Base-by-base conservation (phyloP, 306 rosid species). In the Canavalia gladiata region DNA sequence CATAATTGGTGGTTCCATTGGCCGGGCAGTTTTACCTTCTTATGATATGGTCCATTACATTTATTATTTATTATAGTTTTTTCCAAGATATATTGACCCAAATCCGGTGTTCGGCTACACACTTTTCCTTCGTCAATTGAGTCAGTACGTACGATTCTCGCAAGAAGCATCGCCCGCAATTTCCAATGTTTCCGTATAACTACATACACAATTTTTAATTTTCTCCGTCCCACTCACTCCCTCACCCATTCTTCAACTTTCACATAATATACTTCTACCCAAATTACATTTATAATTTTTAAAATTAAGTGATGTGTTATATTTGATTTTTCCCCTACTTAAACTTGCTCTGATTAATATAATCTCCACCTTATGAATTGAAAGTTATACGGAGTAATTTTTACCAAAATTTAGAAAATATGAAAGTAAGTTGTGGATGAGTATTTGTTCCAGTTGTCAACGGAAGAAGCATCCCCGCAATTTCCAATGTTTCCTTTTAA, bases 381-480 rank as follows among this genome's bases (percentile, higher is more conserved):
- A 66, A 39, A 41, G 34, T 7, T 2, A 39, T 5, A 13, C 35
- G 11, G 10, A 63, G 68, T 5, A 35, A 6, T 35, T 35, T 6
- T 64, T 13, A 13, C 30, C 35, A 64, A 64, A 64, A 64, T n/a
- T 64, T 5, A 37, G 47, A 12, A 63, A 35, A 29, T 34, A 63
- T 18, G 42, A 66, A 41, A 6, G 52, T 41, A 39, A 4, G n/a
- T 66, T 66, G 72, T 66, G 51, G 3, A 2, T 0, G 3, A 2
- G 2, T 37, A 37, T 37, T 37, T 37, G 41, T 66, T 52, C 11
- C 58, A 1, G 5, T 78, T 67, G 82, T 31, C 57, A 7, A 68
- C 8, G 5, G 65, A 63, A 63, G 86, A 83, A 88, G 67, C 89
- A 81, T 87, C 88, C 87, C 18, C 56, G 69, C 86, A 85, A 80